Base-by-base conservation (phyloP, 345 rosid genomes). In the Camelina laxa region DNA sequence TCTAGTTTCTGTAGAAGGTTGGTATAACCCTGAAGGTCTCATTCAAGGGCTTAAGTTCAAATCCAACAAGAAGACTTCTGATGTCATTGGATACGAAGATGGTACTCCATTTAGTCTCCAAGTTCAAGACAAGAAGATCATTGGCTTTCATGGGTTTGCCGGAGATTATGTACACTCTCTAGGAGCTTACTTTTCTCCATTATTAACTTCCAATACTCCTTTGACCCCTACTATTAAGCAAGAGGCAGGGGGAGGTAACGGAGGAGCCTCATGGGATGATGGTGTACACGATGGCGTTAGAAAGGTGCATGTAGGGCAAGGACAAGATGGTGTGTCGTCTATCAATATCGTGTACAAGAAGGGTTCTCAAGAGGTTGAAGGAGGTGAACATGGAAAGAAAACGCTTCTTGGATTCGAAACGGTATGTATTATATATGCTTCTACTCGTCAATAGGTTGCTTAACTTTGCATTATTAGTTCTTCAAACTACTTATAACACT, bases 231-330 rank as follows among this genome's bases (percentile, higher is more conserved):
- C 41, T 38, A 10, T 38, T 9, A 38, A 38, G 41, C 12, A 38
- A 38, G 41, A 38, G 0, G 41, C 41, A 30, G 5, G 7, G 1
- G 67, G 73, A 7, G 67, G 73, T 3, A 5, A 0, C 0, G 73
- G 42, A 56, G 78, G 78, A 48, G 11, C 13, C n/a, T 20, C 20
- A 20, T 75, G 79, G 79, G 68, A 75, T 10, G 73, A 75, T 51
- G 79, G 79, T 47, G 57, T 42, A 19, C 61, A 69, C 8, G 75
- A 76, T n/a, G 69, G 57, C 6, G 70, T 76, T 27, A 61, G 41
- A 63, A 60, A 20, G 39, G 69, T 54, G 7, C 13, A 68, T 36
- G 45, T 76, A 41, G 74, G 80, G 4, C 69, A 69, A 61, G 80
- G 49, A 15, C 56, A 68, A 30, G 67, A 42, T 41, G 75, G 70